Percentiles rank a stretch among this genome's conserved stretches.
Evolutionary conservation across 768 basidiomycete species (phyloP).

Genomic region (Leccinum uliginosum): DNA sequence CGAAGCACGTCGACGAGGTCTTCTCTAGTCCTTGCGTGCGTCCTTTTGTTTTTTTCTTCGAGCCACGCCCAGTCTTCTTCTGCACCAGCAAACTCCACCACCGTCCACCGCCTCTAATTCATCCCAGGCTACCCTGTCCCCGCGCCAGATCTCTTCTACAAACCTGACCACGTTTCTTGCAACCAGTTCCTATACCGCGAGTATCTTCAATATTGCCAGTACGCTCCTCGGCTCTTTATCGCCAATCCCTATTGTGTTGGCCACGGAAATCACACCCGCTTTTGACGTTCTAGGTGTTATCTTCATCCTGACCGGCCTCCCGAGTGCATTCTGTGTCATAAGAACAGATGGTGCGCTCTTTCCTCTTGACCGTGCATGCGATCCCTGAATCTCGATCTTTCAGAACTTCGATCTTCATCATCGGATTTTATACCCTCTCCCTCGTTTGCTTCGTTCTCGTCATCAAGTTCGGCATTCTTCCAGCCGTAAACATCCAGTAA

Average conservation of each 20-base stretch:
- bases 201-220: constrained; percentile 56
- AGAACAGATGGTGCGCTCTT: constrained; percentile 79
- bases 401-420: constrained; percentile 92
- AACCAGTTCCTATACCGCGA: constrained; percentile 48
- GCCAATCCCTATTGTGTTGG: constrained; percentile 36
- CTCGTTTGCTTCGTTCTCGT: constrained; percentile 86
- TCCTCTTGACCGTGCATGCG: neutral
- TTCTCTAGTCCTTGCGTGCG: neutral
- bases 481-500: constrained; percentile 74
- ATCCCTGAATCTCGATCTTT: constrained; percentile 13
- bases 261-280: constrained; percentile 76
- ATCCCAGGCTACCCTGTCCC: neutral
- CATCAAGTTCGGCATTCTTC: constrained; percentile 79
- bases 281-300: constrained; percentile 87
- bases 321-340: constrained; percentile 89
- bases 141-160: neutral
- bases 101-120: constrained; percentile 7
- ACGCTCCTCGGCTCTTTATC: constrained; percentile 40
- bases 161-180: constrained; percentile 52
- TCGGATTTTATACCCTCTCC: constrained; percentile 85
- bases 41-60: constrained; percentile 21
- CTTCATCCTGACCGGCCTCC: constrained; percentile 85
- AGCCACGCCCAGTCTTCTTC: constrained; percentile 36
- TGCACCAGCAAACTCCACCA: constrained; percentile 18
- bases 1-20: constrained; percentile 10